A percentile compares a stretch with the other conserved stretches of the same genome.
Evolutionary conservation across 2,329 filamentous ascomycete species (phyloP).

Genomic region (Onygenales sp.): DNA sequence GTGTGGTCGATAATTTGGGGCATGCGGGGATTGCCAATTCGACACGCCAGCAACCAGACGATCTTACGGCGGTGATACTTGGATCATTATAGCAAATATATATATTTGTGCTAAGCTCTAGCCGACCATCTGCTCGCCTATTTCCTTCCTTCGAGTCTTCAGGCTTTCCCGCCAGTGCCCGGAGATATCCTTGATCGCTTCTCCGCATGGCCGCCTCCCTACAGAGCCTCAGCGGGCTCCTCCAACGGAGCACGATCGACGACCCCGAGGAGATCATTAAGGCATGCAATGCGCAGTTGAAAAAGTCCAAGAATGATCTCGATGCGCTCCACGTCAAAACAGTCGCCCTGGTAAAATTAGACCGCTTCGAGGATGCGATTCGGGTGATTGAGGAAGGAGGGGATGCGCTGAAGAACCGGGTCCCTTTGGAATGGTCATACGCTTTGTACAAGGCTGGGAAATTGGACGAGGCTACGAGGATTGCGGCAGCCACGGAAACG

Average conservation of each 20-base stretch:
- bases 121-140: too few species aligned
- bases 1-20: too few species aligned
- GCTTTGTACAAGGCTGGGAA: constrained; percentile 53
- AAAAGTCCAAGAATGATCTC: constrained; percentile 47
- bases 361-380: constrained; percentile 53
- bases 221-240: constrained; percentile 44
- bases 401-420: constrained; percentile 44
- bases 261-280: constrained; percentile 54
- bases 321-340: constrained; percentile 50
- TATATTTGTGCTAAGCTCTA: too few species aligned
- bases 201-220: constrained; percentile 32
- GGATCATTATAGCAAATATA: too few species aligned
- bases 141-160: too few species aligned
- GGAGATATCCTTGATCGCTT: neutral
- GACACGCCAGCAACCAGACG: too few species aligned
- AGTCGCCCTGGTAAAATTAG: constrained; percentile 53
- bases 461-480: constrained; percentile 43
- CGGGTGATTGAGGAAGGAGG: constrained; percentile 46
- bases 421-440: constrained; percentile 53
- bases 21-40: too few species aligned
- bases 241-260: constrained; percentile 49
- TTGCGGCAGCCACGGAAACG: constrained; percentile 34
- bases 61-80: too few species aligned
- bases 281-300: constrained; percentile 47
- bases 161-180: neutral